Evolutionary conservation across 2,329 filamentous ascomycete species (phyloP), one percentile per base, ranked within the genome.

Genomic region (Amauroascus niger): DNA sequence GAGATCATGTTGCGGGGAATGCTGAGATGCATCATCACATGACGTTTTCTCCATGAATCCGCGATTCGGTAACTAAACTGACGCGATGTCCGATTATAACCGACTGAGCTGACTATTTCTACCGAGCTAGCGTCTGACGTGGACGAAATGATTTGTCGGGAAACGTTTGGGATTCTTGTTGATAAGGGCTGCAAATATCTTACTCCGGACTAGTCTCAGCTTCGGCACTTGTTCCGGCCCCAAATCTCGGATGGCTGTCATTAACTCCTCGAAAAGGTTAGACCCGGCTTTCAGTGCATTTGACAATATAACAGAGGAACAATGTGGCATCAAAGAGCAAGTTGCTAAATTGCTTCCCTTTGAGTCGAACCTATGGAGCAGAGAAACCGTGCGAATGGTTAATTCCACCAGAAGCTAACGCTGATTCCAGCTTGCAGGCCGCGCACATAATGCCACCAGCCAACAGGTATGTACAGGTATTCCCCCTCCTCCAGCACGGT

Each of bases 371-470:
- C 7, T 16, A 13, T 22, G 2, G 5, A 6, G 9, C 13, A n/a
- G 7, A 39, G 20, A 49, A 14, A 9, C 22, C 22, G 18, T 22
- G n/a, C 33, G 26, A 13, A 35, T 9, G 18, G 28, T 69, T 63
- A 79, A 58, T 87, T 86, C 86, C 88, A 98, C 93, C 93, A 98
- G 65, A 96, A 97, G 65, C 89, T 96, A 11, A 97, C 89, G 61
- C 90, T 96, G 64, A 95, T 90, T 65, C 91, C 95, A 18, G 87
- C 81, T 54, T 82, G 88, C 63, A 97, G 66, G 48, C 88, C 88
- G 56, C 87, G 78, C 2, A 97, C 87, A 69, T 96, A 97, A 74
- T 98, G 93, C 93, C 93, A 98, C 91, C 93, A 98, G 0, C 91
- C 93, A 4, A 88, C 78, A 0, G 93, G 93, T 51, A 98, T 87